phyloP scores from a whole-genome alignment of 441 rosid genomes.

The Erysimum pusillum region DNA sequence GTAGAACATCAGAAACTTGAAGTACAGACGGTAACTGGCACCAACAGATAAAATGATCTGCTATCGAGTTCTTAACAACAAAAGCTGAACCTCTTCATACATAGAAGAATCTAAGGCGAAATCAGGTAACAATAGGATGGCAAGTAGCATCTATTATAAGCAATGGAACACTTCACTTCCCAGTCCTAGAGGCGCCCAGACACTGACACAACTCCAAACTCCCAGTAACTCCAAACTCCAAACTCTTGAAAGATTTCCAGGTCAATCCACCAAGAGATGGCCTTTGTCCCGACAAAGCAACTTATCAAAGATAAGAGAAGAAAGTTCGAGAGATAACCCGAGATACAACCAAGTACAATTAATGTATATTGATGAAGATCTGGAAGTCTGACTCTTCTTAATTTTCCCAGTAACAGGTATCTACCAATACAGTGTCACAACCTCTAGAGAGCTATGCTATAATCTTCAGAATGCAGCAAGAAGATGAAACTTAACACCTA shows the following conservation, averaged over 20 bases:
- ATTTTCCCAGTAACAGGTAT: conserved; percentile 11
- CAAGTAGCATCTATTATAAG: conserved; percentile 45
- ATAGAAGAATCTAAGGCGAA: conserved; percentile 34
- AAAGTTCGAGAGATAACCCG: conserved; percentile 4
- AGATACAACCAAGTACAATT: neutral
- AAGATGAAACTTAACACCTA: conserved; percentile 21
- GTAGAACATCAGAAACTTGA: conserved; percentile 16
- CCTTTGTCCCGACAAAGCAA: neutral
- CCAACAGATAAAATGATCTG: conserved; percentile 25
- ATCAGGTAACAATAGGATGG: conserved; percentile 47
- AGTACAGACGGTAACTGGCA: conserved; percentile 31
- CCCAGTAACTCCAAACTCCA: conserved; percentile 39
- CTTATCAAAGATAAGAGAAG: conserved; percentile 5
- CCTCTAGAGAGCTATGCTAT: conserved; percentile 25
- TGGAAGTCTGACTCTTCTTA: neutral
- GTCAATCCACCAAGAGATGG: neutral
- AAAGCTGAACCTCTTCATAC: conserved; percentile 45
- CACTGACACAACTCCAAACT: conserved; percentile 26
- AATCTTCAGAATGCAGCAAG: conserved; percentile 24
- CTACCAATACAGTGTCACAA: neutral
- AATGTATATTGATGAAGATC: conserved; percentile 20
- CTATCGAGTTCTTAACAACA: conserved; percentile 22
- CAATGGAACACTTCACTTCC: conserved; percentile 39
- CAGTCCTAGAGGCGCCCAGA: conserved; percentile 29
- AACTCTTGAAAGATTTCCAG: conserved; percentile 31